Percentiles rank a stretch among this genome's conserved stretches.
Evolutionary conservation across 352 stramenopile species (phyloP).

Genomic region (Phytophthora quininea): DNA sequence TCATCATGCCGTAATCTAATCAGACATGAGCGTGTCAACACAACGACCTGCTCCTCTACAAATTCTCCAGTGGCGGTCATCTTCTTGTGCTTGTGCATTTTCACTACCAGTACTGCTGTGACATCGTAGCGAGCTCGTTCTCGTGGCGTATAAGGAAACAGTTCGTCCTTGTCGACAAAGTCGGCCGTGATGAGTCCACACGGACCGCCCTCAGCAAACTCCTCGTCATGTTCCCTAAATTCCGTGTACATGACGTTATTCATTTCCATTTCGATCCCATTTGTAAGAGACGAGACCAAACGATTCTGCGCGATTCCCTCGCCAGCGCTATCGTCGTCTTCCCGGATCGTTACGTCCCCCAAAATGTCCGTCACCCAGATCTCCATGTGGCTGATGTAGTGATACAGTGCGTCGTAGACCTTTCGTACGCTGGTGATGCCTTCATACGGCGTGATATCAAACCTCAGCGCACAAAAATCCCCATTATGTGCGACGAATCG

Average conservation of each 20-base stretch:
- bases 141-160: constrained; percentile 37
- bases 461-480: constrained; percentile 51
- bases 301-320: constrained; percentile 50
- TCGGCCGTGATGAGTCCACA: constrained; percentile 34
- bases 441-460: constrained; percentile 55
- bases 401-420: constrained; percentile 58
- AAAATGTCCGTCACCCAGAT: constrained; percentile 62
- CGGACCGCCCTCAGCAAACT: constrained; percentile 10
- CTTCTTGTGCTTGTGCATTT: constrained; percentile 19
- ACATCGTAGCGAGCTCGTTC: constrained; percentile 43
- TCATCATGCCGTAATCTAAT: constrained; percentile 30
- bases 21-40: constrained; percentile 38
- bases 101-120: constrained; percentile 31
- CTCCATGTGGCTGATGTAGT: constrained; percentile 59
- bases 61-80: constrained; percentile 4
- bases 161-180: constrained; percentile 48
- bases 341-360: constrained; percentile 58
- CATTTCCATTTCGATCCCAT: constrained; percentile 43
- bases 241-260: constrained; percentile 47
- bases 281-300: constrained; percentile 41
- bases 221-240: constrained; percentile 28
- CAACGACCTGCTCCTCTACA: constrained; percentile 33
- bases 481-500: constrained; percentile 47
- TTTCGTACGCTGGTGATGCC: constrained; percentile 34
- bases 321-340: constrained; percentile 57